Evolutionary conservation across 164 flowering plant species (phyloP).

Genomic region (Vitis rupestris): DNA sequence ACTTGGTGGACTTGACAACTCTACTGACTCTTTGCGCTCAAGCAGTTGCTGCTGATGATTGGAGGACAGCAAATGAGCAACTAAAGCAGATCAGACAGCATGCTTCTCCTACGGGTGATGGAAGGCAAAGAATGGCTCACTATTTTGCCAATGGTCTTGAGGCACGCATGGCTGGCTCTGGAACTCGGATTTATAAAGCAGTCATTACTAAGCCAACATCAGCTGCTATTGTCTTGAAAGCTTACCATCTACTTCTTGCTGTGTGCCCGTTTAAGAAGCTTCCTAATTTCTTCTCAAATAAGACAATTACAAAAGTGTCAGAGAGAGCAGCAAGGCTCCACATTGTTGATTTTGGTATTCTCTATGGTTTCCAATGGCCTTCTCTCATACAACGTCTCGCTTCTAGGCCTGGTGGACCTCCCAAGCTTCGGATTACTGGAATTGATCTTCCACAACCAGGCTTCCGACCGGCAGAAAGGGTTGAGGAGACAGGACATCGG

Average conservation of each 20-base stretch:
- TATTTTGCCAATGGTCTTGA: conserved; percentile 43
- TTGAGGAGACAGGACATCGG: conserved; percentile 35
- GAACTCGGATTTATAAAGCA: conserved; percentile 26
- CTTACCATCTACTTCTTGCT: conserved; percentile 33
- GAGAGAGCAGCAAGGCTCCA: conserved; percentile 31
- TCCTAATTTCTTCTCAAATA: conserved; percentile 29
- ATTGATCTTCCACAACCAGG: conserved; percentile 43
- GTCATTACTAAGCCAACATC: conserved; percentile 17
- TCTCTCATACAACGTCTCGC: conserved; percentile 38
- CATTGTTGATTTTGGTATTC: conserved; percentile 47
- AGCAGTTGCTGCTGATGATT: conserved; percentile 34
- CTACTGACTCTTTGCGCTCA: conserved; percentile 45
- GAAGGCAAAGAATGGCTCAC: conserved; percentile 42
- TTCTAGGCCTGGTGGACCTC: conserved; percentile 33
- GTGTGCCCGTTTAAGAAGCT: conserved; percentile 41
- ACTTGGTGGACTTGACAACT: conserved; percentile 40
- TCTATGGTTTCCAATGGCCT: conserved; percentile 58
- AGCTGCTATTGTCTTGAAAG: conserved; percentile 41
- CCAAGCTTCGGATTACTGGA: conserved; percentile 39
- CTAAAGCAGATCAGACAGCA: conserved; percentile 44
- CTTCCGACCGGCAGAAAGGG: conserved; percentile 33
- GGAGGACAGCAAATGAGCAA: conserved; percentile 31
- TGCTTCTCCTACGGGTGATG: conserved; percentile 42
- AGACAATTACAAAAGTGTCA: conserved; percentile 21
- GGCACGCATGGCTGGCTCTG: conserved; percentile 49